Evolutionary conservation across 441 rosid genomes (phyloP).

Genomic region (Euphorbia corollata): DNA sequence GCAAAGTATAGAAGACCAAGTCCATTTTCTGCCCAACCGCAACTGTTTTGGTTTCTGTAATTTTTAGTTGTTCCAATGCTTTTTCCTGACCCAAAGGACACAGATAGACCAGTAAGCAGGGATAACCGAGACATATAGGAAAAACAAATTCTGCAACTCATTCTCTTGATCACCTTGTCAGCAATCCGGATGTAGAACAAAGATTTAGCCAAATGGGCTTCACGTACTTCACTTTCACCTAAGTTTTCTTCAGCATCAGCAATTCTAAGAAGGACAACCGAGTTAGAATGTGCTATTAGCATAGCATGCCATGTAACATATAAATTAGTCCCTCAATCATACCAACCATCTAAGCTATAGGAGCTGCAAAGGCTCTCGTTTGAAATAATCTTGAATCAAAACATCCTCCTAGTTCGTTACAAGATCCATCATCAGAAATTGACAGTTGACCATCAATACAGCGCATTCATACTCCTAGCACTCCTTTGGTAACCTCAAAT

Average conservation of each 20-base stretch:
- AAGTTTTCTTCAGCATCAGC: conserved; percentile 94
- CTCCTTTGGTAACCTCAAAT: too few species aligned
- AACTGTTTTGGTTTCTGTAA: conserved; percentile 93
- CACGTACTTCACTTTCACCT: conserved; percentile 99
- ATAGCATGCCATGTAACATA: not conserved
- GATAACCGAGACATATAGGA: conserved; percentile 12
- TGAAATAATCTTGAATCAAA: not conserved
- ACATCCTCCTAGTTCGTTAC: too few species aligned
- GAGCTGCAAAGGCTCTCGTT: not conserved
- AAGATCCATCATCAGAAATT: too few species aligned
- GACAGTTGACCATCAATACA: too few species aligned
- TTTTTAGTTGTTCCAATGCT: conserved; percentile 85
- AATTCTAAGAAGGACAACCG: conserved; percentile 41
- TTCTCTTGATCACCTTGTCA: conserved; percentile 56
- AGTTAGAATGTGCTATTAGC: not conserved
- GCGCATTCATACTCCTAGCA: too few species aligned
- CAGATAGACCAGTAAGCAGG: conserved; percentile 9
- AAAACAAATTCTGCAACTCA: not conserved
- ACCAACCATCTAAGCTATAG: conserved; percentile 1
- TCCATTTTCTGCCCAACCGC: conserved; percentile 99
- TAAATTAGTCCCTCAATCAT: not conserved
- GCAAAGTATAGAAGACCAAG: conserved; percentile 80
- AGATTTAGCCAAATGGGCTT: conserved; percentile 96
- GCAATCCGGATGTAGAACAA: conserved; percentile 75
- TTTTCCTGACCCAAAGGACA: conserved; percentile 51